Conservation (phyloP, 75 land plant species). For the Picea glauca region DNA sequence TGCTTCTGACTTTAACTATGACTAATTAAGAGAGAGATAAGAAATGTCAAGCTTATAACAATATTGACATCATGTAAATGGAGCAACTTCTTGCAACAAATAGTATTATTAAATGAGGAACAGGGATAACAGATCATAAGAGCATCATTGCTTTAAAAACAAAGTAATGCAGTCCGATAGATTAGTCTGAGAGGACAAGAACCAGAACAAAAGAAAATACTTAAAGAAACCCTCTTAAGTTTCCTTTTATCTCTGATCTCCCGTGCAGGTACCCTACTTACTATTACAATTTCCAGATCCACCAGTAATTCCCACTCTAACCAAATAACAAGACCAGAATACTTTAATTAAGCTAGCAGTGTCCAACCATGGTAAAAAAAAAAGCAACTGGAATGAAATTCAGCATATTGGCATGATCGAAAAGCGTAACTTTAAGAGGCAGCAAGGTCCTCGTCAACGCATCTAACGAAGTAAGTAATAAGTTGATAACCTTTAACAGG, state of each 20-base stretch:
- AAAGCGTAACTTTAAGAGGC: not conserved
- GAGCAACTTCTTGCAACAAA: too few relatives aligned
- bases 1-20: not conserved
- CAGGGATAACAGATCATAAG: not conserved
- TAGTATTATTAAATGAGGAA: not conserved
- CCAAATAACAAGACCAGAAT: not conserved
- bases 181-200: not conserved
- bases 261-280: not conserved
- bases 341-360: not conserved
- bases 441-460: too few relatives aligned
- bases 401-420: not conserved
- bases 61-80: not conserved
- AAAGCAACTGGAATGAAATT: not conserved
- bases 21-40: not conserved
- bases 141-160: not conserved
- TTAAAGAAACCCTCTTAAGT: not conserved
- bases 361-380: not conserved
- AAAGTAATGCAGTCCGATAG: not conserved
- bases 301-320: not conserved
- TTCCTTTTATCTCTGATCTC: not conserved
- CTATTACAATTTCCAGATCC: not conserved
- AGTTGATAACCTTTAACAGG: not conserved
- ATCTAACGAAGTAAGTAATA: too few relatives aligned
- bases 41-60: not conserved
- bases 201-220: not conserved